These are phyloP conservation scores for Fusarium stilboides DNA, from an alignment of 2,329 filamentous ascomycete genomes.

Conservation along the genomic window DNA sequence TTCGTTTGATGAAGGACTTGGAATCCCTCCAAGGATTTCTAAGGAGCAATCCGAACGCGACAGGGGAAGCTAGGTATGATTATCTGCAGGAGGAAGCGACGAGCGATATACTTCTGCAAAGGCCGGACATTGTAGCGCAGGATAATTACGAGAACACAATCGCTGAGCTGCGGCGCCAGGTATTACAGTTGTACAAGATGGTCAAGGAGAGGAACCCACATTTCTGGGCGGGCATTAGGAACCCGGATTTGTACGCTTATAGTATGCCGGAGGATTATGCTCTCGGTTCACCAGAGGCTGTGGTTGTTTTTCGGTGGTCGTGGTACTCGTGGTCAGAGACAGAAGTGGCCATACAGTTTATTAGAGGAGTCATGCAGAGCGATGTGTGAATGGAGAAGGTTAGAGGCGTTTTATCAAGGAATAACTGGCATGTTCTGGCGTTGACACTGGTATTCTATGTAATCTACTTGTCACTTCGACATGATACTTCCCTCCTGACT, in stretches of 20 bases:
- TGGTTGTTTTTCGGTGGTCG: slow-evolving; percentile 21
- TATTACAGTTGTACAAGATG: slow-evolving; percentile 8
- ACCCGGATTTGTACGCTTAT: slow-evolving; percentile 14
- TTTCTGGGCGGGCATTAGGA: slow-evolving; percentile 23
- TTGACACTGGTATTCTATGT: too few species aligned
- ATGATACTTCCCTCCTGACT: too few species aligned
- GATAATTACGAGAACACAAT: neutral
- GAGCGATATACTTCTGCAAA: slow-evolving; percentile 17
- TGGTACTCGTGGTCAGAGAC: slow-evolving; percentile 34
- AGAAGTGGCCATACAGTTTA: slow-evolving; percentile 9
- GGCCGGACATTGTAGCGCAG: slow-evolving; percentile 3
- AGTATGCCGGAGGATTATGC: neutral
- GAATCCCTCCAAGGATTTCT: slow-evolving; percentile 2
- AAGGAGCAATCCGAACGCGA: neutral
- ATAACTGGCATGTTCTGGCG: too few species aligned
- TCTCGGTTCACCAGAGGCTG: slow-evolving; percentile 11
- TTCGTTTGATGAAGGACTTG: slow-evolving; percentile 25
- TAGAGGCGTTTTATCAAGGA: too few species aligned
- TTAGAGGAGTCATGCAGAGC: neutral
- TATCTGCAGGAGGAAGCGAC: slow-evolving; percentile 20
- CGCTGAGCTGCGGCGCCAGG: slow-evolving; percentile 3
- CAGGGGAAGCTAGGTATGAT: neutral
- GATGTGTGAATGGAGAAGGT: neutral
- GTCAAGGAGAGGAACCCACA: slow-evolving; percentile 14
- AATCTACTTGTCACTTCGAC: too few species aligned